These are phyloP conservation scores for Bipolaris zeicola DNA, from an alignment of 2,329 filamentous ascomycete species.

Conservation along the genomic window DNA sequence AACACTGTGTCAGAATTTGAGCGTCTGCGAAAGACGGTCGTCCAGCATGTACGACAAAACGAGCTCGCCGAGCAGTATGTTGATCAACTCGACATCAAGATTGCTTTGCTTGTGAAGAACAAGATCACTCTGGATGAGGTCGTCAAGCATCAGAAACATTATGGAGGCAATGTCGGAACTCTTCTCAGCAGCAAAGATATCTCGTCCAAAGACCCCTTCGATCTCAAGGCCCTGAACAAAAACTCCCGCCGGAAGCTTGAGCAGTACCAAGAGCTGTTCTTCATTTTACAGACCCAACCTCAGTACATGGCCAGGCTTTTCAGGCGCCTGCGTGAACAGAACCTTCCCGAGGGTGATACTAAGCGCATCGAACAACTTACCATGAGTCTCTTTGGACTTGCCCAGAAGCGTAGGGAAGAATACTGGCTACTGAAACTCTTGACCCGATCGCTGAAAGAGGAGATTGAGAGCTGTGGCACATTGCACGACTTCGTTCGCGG, in stretches of 20 bases:
- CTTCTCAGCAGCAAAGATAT: slow-evolving; percentile 89
- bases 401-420: slow-evolving; percentile 94
- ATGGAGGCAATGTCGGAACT: slow-evolving; percentile 84
- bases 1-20: slow-evolving; percentile 72
- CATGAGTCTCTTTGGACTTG: slow-evolving; percentile 96
- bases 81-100: slow-evolving; percentile 98
- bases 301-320: slow-evolving; percentile 92
- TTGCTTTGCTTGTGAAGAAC: slow-evolving; percentile 97
- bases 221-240: slow-evolving; percentile 97
- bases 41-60: slow-evolving; percentile 96
- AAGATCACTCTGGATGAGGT: slow-evolving; percentile 99
- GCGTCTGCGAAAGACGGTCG: slow-evolving; percentile 89
- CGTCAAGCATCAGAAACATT: slow-evolving; percentile 94
- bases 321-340: slow-evolving; percentile 79
- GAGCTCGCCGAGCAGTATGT: slow-evolving; percentile 98
- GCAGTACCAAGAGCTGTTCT: slow-evolving; percentile 96
- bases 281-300: slow-evolving; percentile 93
- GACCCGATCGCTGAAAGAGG: slow-evolving; percentile 79
- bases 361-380: slow-evolving; percentile 91
- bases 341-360: slow-evolving; percentile 86
- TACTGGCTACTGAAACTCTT: slow-evolving; percentile 95
- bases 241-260: slow-evolving; percentile 93
- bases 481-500: slow-evolving; percentile 86
- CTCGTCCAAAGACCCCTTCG: slow-evolving; percentile 87
- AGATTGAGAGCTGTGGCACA: slow-evolving; percentile 73